A percentile compares a stretch with the other conserved stretches of the same genome.
phyloP scores from a whole-genome alignment of 2,329 filamentous ascomycete genomes.

The Hypoxylon rubiginosum region DNA sequence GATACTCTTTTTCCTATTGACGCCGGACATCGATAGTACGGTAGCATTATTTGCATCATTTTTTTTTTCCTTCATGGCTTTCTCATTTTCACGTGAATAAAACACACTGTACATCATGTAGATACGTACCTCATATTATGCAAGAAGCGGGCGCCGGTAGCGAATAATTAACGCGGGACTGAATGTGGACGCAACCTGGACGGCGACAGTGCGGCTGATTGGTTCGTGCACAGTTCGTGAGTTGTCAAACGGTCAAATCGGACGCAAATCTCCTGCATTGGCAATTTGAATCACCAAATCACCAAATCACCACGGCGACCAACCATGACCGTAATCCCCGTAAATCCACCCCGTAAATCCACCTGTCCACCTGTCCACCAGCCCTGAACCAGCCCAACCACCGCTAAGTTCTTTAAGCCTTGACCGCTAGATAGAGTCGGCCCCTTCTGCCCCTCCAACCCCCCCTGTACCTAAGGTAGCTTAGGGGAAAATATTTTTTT shows the following conservation, averaged over 20 bases:
- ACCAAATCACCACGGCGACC: constrained; percentile 18
- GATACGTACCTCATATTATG: not conserved
- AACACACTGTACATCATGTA: constrained; percentile 2
- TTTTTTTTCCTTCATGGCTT: not conserved
- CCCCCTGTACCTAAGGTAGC: constrained; percentile 23
- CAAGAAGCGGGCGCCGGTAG: not conserved
- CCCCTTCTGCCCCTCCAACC: constrained; percentile 11
- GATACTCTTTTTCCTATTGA: not conserved
- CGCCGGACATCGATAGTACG: not conserved
- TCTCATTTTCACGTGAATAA: constrained; percentile 1
- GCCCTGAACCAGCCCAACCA: constrained; percentile 5
- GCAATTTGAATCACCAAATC: constrained; percentile 13
- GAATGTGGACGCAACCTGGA: not conserved
- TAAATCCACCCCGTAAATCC: no score
- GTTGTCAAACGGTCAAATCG: constrained; percentile 1
- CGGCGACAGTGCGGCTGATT: not conserved
- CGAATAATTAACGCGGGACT: not conserved
- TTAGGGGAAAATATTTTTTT: constrained; percentile 28
- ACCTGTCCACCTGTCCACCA: no score
- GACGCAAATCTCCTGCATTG: constrained; percentile 1
- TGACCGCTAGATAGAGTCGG: constrained; percentile 35
- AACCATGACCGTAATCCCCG: not conserved
- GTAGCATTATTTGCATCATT: constrained; percentile 14
- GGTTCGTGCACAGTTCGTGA: constrained; percentile 3
- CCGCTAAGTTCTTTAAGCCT: constrained; percentile 19